These are phyloP conservation scores for Leishmania tarentolae DNA, from an alignment of 208 protist genomes.

Conservation along the genomic window DNA sequence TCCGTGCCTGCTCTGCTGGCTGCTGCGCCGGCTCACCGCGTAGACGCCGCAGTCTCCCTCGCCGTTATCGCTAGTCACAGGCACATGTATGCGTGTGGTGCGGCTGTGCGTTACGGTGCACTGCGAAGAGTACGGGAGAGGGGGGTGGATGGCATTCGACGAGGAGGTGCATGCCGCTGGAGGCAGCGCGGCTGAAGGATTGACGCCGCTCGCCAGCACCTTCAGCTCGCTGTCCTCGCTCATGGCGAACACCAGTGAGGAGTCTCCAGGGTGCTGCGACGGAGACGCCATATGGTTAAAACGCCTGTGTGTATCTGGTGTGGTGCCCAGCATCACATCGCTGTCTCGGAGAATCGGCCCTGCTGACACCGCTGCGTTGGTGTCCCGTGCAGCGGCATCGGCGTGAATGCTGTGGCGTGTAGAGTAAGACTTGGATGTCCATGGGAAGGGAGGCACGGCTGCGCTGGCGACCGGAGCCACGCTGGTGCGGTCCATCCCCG, in stretches of 20 bases:
- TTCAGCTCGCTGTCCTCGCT: conserved; percentile 47
- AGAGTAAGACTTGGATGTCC: conserved; percentile 5
- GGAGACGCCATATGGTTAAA: conserved; percentile 7
- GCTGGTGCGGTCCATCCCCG: not conserved
- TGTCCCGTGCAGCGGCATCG: not conserved
- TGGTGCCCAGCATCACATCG: not conserved
- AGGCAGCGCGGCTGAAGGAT: not conserved
- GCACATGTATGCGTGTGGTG: not conserved
- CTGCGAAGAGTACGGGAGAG: not conserved
- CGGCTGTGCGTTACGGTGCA: not conserved
- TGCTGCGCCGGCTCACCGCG: not conserved
- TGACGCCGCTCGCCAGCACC: conserved; percentile 29
- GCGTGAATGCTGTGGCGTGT: not conserved
- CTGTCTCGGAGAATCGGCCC: not conserved
- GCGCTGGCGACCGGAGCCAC: not conserved
- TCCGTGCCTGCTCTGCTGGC: not conserved
- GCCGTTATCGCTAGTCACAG: not conserved
- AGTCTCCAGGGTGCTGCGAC: conserved; percentile 17
- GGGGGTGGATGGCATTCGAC: not conserved
- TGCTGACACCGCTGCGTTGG: not conserved
- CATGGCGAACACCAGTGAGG: conserved; percentile 33
- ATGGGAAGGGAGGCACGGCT: not conserved
- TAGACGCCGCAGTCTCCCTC: conserved; percentile 2
- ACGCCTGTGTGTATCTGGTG: conserved; percentile 3
- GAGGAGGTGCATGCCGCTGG: not conserved